Evolutionary conservation across 2,329 filamentous ascomycete species (phyloP), one percentile per base, ranked within the genome.

Genomic region (Cladosporium colombiae): DNA sequence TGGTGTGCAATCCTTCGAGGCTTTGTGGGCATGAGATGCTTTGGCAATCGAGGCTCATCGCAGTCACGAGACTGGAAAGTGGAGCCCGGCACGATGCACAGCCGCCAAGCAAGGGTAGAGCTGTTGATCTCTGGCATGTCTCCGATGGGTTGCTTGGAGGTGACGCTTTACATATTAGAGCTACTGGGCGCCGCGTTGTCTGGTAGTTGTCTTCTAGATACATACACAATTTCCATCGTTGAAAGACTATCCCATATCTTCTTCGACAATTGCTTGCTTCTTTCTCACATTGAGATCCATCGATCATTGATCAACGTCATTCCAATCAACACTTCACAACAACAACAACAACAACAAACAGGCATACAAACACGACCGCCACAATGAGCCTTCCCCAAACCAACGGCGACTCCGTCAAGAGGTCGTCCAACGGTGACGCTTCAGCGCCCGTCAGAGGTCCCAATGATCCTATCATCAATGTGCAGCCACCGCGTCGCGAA

Each of bases 401-500:
- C 61, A 63, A 63, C 50, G 61, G 61, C 50, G 61, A 63, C 49
- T 27, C 31, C 21, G 52, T 56, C 52, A 33, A 31, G 25, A 29
- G 52, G 7, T 21, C 40, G n/a, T 11, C 40, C 8, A 46, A 46
- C 40, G n/a, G 40, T n/a, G 40, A 46, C 40, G 2, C 8, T 21
- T n/a, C 40, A 8, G 6, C 33, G 10, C 21, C 55, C 35, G 21
- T 31, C 35, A 25, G 61, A 27, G 50, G 50, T 18, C 50, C 49
- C 50, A 35, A 35, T 37, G 72, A 74, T 3, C 72, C 73, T 14
- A 72, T 83, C 60, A 75, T 84, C 70, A 82, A 83, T 65, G 93
- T 97, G 57, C 86, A 93, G 75, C 93, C 92, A 25, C 92, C 94
- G 18, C 87, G 88, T 67, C 85, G 89, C 73, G 91, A 93, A 71